Percentiles rank a stretch among this genome's conserved stretches.
Evolutionary conservation across 495 filamentous ascomycete genomes (phyloP).

Genomic region (Xylaria venustula): DNA sequence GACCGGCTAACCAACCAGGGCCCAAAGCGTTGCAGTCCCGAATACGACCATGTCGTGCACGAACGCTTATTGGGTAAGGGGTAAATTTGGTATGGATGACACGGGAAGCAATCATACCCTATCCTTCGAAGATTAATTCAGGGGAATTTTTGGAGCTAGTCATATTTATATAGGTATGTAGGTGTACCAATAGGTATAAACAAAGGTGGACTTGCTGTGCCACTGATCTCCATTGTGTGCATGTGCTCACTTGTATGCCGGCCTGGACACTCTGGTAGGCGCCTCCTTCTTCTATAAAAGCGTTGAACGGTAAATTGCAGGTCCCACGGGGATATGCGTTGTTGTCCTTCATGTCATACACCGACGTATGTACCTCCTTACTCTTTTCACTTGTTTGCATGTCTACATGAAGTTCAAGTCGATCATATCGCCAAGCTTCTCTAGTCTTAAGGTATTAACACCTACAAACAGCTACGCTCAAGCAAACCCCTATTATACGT

Average conservation of each 20-base stretch:
- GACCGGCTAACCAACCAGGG: neutral
- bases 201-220: too few relatives aligned
- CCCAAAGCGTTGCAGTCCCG: neutral
- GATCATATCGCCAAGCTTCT: neutral
- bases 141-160: neutral
- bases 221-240: too few relatives aligned
- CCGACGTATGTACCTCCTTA: neutral
- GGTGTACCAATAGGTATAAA: too few relatives aligned
- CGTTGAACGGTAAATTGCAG: neutral
- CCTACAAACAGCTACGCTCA: neutral
- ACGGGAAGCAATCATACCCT: slow-evolving; percentile 11
- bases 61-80: slow-evolving; percentile 23
- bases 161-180: neutral
- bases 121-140: neutral
- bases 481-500: neutral
- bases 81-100: slow-evolving; percentile 18
- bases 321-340: neutral
- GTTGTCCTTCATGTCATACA: neutral
- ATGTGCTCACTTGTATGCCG: too few relatives aligned
- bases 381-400: neutral
- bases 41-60: neutral
- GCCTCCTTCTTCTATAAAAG: neutral
- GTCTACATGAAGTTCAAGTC: neutral
- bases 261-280: neutral
- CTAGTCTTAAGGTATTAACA: neutral